Base-by-base conservation (phyloP, 495 filamentous ascomycete genomes). In the Amphirosellinia nigrospora region DNA sequence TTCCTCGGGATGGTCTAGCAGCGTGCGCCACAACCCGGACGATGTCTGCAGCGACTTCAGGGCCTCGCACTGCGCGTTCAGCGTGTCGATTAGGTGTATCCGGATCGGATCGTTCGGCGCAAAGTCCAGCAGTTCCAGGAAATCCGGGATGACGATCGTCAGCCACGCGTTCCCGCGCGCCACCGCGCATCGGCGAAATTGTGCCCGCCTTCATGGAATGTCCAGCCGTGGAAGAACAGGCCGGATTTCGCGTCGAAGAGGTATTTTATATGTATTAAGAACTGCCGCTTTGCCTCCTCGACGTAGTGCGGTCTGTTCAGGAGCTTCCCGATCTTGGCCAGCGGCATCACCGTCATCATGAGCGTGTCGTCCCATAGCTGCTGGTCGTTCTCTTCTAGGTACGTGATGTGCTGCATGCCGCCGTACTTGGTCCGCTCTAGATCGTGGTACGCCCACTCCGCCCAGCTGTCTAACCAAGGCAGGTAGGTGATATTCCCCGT, bases 281-380 rank as follows among this genome's bases (percentile, higher is more conserved):
- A 91, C 78, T 93, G 91, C 26, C 86, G 82, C 77, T 91, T 92
- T 13, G 91, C 91, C 76, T 93, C 91, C 4, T 84, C 87, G n/a
- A 93, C 80, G 71, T 93, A 93, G 59, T 89, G 83, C 0, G 87
- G 88, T 2, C 89, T 82, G 62, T 83, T 80, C 5, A 93, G 82
- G 16, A 93, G 77, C 58, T 87, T 83, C 1, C 91, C 91, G 62
- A 93, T 93, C 80, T 93, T 93, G 19, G 90, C 90, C 1, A 93
- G 82, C 8, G 91, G 91, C 80, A 93, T 77, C 1, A 91, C 91
- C 13, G 90, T 92, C 91, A 93, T 93, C 90, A 93, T 93, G 53
- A 93, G 82, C 26, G 91, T 90, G 72, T 93, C 91, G 66, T 92
- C 91, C 91, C 91, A 93, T 56, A 93, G 81, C 76, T 93, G 89